These are phyloP conservation scores for Exobasidium cylindrosporum DNA, from an alignment of 1,284 basidiomycete species.

Conservation along the genomic window DNA sequence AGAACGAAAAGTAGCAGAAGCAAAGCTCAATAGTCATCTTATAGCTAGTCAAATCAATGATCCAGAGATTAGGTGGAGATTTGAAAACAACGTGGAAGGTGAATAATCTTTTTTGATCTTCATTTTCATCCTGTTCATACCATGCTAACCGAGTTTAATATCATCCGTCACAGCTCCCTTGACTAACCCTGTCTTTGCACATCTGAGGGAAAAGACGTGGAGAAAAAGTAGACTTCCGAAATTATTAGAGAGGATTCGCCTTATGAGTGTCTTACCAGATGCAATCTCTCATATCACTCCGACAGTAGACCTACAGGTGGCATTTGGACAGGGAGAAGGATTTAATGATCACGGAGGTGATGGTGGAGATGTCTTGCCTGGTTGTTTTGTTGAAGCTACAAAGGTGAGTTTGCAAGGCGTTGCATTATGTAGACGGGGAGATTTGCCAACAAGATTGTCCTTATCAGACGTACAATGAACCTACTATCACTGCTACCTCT, in stretches of 20 bases:
- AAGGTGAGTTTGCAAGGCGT: conserved; percentile 43
- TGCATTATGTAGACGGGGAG: not conserved
- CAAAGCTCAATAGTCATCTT: conserved; percentile 58
- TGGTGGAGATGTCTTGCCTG: conserved; percentile 67
- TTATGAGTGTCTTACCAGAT: conserved; percentile 88
- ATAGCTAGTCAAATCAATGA: conserved; percentile 72
- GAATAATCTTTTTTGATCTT: conserved; percentile 40
- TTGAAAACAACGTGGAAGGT: conserved; percentile 70
- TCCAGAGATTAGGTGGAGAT: conserved; percentile 73
- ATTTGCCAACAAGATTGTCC: not conserved
- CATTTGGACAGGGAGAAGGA: conserved; percentile 56
- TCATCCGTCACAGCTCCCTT: conserved; percentile 50
- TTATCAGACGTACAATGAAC: conserved; percentile 61
- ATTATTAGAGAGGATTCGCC: conserved; percentile 44
- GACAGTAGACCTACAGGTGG: conserved; percentile 69
- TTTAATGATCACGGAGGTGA: conserved; percentile 52
- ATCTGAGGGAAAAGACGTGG: conserved; percentile 81
- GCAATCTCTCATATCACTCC: conserved; percentile 71
- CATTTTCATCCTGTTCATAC: conserved; percentile 23
- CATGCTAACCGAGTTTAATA: conserved; percentile 10
- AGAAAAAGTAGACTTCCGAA: conserved; percentile 67
- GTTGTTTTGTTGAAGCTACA: conserved; percentile 46
- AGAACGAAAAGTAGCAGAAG: not conserved
- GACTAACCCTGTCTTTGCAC: conserved; percentile 67
- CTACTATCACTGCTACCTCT: conserved; percentile 68